Base-by-base conservation (phyloP, 208 protist species). In the Trypanosoma avium region DNA sequence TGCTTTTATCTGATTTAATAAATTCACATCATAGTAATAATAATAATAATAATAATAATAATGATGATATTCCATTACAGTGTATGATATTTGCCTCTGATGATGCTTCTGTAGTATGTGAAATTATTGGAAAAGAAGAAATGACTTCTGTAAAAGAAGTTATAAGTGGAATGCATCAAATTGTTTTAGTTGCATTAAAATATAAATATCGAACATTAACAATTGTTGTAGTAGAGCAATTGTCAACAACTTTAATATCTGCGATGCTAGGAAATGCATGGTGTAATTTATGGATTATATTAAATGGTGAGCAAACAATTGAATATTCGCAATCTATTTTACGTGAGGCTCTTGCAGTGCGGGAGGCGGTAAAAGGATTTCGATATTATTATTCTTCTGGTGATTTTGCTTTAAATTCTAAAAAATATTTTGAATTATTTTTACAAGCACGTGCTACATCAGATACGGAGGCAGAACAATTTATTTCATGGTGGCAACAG, bases 21-120 rank as follows among this genome's bases (percentile, higher is more conserved):
- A 13, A 10, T 7, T 40, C 19, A 8, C 43, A 64, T 3, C 22
- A 49, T 26, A 13, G 30, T 24, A 32, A n/a, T n/a, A n/a, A n/a
- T n/a, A 47, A 30, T 57, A 47, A 30, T 55, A 29, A 40, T 29
- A 10, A 21, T 54, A 26, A 36, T 38, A 47, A 19, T 50, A 17
- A 40, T 0, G 27, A 55, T 60, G 40, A 15, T 52, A 15, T 54
- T 30, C 66, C 66, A 9, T 43, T 50, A 50, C 67, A 88, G 57
- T 92, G 86, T 61, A 70, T 89, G 29, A 50, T 92, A 17, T 85
- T 92, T 64, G 80, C 68, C 33, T 74, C 61, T 43, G 82, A 89
- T 29, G 70, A 64, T 52, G 57, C 48, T 22, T 61, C 80, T 0
- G 67, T 84, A 4, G 61, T 69, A 12, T 75, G 67, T 54, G 67